These are phyloP conservation scores for Perkinsela sp. DNA, from an alignment of 208 protist species.

Conservation along the genomic window DNA sequence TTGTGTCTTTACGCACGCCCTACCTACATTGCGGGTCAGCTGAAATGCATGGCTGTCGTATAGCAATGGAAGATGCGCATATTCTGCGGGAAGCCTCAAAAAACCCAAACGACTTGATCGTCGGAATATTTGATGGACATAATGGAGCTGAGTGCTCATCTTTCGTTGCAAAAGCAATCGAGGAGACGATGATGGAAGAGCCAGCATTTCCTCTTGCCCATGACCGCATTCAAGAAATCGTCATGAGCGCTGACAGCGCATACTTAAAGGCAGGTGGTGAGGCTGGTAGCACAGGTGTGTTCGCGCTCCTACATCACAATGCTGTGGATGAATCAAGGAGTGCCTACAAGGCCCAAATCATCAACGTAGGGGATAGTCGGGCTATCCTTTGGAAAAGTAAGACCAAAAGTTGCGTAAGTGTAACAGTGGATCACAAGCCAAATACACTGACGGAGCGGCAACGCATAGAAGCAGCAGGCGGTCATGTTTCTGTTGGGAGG, in stretches of 20 bases:
- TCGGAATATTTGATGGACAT: slow-evolving; percentile 67
- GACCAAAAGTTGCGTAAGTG: slow-evolving; percentile 8
- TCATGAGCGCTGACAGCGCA: slow-evolving; percentile 26
- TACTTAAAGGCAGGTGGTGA: slow-evolving; percentile 24
- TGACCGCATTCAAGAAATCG: slow-evolving; percentile 28
- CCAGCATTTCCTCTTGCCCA: slow-evolving; percentile 17
- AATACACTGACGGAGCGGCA: slow-evolving; percentile 19
- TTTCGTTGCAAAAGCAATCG: slow-evolving; percentile 30
- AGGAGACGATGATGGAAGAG: slow-evolving; percentile 12
- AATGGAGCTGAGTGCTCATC: slow-evolving; percentile 34
- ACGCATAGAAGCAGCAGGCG: slow-evolving; percentile 52
- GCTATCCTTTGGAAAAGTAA: slow-evolving; percentile 21
- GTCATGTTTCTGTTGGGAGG: slow-evolving; percentile 41
- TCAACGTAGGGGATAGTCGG: slow-evolving; percentile 66
- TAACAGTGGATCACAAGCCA: slow-evolving; percentile 68
- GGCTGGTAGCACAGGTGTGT: slow-evolving; percentile 44
- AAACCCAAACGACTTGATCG: slow-evolving; percentile 13
- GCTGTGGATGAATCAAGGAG: not conserved
- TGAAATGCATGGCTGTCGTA: slow-evolving; percentile 36
- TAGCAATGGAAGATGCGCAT: slow-evolving; percentile 60
- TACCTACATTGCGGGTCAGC: not conserved
- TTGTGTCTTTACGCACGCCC: not conserved
- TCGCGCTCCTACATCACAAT: slow-evolving; percentile 18
- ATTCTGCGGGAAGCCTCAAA: slow-evolving; percentile 17
- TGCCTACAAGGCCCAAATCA: slow-evolving; percentile 20